Percentiles rank a stretch among this genome's conserved stretches.
phyloP scores from a whole-genome alignment of 2,329 filamentous ascomycete genomes.

The Dothideomycetes sp. region DNA sequence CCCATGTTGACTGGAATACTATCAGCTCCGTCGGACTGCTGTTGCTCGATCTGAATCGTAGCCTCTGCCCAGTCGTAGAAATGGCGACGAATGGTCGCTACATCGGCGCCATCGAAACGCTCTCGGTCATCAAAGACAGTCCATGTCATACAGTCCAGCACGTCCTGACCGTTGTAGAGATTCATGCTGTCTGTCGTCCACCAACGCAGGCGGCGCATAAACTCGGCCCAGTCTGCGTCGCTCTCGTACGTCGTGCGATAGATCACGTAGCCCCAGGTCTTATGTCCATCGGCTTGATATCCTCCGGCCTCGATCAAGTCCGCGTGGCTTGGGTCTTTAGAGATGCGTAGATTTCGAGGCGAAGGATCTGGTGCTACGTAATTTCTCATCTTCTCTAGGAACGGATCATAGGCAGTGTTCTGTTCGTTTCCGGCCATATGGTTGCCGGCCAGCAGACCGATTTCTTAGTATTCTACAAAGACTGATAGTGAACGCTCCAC shows the following conservation, averaged over 20 bases:
- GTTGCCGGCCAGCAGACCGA: too few species aligned
- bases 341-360: not conserved
- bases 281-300: constrained; percentile 12
- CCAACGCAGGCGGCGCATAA: constrained; percentile 12
- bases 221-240: constrained; percentile 15
- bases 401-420: not conserved
- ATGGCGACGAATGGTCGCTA: constrained; percentile 8
- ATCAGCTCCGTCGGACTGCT: not conserved
- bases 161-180: constrained; percentile 9
- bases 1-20: not conserved
- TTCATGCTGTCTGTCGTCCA: constrained; percentile 8
- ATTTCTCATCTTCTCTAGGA: not conserved
- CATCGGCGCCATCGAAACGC: constrained; percentile 13
- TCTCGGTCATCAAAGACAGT: constrained; percentile 15
- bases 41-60: constrained; percentile 9
- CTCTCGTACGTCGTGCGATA: constrained; percentile 16
- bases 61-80: constrained; percentile 13
- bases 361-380: not conserved
- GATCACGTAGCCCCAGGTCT: constrained; percentile 17
- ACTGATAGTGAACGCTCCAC: too few species aligned
- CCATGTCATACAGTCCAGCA: constrained; percentile 13
- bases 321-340: constrained; percentile 6
- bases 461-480: too few species aligned
- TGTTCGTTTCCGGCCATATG: not conserved
- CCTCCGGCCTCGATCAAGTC: constrained; percentile 14